Evolutionary conservation across 164 flowering plant genomes (phyloP).

Genomic region (Brasenia schreberi): DNA sequence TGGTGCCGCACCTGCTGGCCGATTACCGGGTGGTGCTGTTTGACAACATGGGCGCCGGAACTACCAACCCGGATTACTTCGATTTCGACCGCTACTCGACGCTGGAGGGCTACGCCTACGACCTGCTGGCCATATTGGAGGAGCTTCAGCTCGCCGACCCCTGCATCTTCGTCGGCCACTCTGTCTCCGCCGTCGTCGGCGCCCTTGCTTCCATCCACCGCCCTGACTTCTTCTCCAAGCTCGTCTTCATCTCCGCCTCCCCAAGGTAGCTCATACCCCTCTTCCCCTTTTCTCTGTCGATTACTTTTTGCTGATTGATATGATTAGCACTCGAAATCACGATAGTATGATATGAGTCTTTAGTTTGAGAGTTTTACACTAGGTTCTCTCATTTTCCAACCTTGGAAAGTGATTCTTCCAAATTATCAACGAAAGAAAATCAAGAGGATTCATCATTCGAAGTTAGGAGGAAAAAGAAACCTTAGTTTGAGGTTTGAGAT

Average conservation of each 20-base stretch:
- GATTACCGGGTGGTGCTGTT: conserved; percentile 26
- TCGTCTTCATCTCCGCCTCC: conserved; percentile 58
- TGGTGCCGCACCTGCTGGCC: conserved; percentile 33
- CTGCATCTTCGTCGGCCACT: conserved; percentile 85
- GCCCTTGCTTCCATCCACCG: conserved; percentile 67
- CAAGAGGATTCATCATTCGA: too few species aligned
- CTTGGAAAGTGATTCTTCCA: too few species aligned
- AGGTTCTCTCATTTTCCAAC: too few species aligned
- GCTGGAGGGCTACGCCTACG: conserved; percentile 44
- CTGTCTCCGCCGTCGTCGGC: conserved; percentile 66
- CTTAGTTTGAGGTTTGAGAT: too few species aligned
- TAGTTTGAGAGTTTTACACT: too few species aligned
- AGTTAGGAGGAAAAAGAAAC: too few species aligned
- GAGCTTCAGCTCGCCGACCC: conserved; percentile 36
- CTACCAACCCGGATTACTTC: conserved; percentile 52
- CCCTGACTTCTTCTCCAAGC: conserved; percentile 80
- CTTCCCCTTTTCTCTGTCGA: not conserved
- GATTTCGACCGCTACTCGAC: conserved; percentile 47
- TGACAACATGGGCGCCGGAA: conserved; percentile 55
- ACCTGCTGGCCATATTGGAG: conserved; percentile 41
- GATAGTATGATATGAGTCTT: too few species aligned
- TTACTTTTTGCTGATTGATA: not conserved
- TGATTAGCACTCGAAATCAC: too few species aligned
- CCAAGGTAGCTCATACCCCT: conserved; percentile 41
- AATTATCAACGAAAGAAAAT: too few species aligned